Conservation (phyloP, 2,329 filamentous ascomycete genomes). For the Colletotrichum higginsianum region DNA sequence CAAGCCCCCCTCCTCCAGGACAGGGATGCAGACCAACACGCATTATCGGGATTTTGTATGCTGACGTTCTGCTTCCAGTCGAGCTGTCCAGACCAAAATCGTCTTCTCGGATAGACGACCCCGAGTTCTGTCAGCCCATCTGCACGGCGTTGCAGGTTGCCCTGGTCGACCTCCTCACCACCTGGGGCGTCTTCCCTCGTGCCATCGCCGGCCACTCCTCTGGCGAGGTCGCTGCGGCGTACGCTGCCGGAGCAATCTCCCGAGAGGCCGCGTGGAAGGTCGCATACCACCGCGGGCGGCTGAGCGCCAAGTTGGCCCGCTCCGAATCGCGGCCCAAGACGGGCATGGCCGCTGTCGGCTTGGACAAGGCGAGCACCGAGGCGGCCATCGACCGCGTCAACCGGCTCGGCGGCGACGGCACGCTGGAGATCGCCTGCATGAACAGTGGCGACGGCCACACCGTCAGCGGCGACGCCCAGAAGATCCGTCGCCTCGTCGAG, state of each 20-base stretch:
- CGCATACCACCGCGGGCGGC: slow-evolving; percentile 64
- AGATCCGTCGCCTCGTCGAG: slow-evolving; percentile 49
- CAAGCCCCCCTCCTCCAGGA: too few species aligned
- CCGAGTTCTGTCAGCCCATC: slow-evolving; percentile 59
- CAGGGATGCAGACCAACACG: neutral
- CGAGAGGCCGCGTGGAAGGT: slow-evolving; percentile 62
- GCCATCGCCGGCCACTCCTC: slow-evolving; percentile 62
- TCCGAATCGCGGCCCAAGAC: slow-evolving; percentile 51
- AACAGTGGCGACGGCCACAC: slow-evolving; percentile 69
- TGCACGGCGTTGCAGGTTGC: slow-evolving; percentile 65
- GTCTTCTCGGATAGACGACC: slow-evolving; percentile 53
- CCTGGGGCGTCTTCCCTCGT: slow-evolving; percentile 57
- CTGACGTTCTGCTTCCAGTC: slow-evolving; percentile 30
- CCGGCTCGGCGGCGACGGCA: slow-evolving; percentile 35
- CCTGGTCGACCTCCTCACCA: slow-evolving; percentile 59
- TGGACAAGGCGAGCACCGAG: slow-evolving; percentile 49
- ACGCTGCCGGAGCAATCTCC: slow-evolving; percentile 54
- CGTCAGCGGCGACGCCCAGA: slow-evolving; percentile 53
- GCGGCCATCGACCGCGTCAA: slow-evolving; percentile 47
- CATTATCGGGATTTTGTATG: neutral
- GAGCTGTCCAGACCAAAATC: slow-evolving; percentile 47
- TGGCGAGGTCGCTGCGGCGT: slow-evolving; percentile 65
- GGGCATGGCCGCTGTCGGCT: slow-evolving; percentile 58
- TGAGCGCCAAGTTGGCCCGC: slow-evolving; percentile 47
- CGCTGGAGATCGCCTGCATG: slow-evolving; percentile 60